A percentile compares a stretch with the other conserved stretches of the same genome.
Evolutionary conservation across 176 grass and related monocot species (phyloP).

Genomic region (Ensete glaucum): DNA sequence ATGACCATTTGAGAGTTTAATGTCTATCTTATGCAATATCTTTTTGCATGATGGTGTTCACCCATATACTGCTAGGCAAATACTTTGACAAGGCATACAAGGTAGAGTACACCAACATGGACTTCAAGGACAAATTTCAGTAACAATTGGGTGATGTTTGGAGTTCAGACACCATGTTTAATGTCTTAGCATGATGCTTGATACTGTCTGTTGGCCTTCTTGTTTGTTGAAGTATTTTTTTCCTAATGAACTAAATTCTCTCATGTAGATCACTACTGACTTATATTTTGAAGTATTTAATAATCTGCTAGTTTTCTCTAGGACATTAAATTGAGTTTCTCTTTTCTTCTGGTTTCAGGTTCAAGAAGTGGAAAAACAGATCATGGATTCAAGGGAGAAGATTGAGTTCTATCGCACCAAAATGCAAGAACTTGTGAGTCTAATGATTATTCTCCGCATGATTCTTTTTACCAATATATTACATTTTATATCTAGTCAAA

Average conservation of each 20-base stretch:
- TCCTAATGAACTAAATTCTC: neutral
- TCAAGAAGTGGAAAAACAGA: constrained; percentile 60
- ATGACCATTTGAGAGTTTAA: neutral
- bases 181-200: neutral
- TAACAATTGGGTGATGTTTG: too few relatives aligned
- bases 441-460: neutral
- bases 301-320: neutral
- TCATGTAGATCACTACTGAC: neutral
- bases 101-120: too few relatives aligned
- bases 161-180: neutral
- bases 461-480: neutral
- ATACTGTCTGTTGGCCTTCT: neutral
- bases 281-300: neutral
- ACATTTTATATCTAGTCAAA: neutral
- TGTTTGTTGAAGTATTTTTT: neutral
- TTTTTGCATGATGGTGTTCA: neutral
- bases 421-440: constrained; percentile 99
- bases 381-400: constrained; percentile 95
- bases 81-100: too few relatives aligned
- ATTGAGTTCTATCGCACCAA: constrained; percentile 78
- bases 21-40: neutral
- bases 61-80: neutral
- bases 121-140: too few relatives aligned
- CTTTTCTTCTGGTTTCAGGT: constrained; percentile 39
- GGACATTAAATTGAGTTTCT: neutral